Evolutionary conservation across 352 stramenopile genomes (phyloP), one percentile per base, ranked within the genome.

Genomic region (Pythium chondricola): DNA sequence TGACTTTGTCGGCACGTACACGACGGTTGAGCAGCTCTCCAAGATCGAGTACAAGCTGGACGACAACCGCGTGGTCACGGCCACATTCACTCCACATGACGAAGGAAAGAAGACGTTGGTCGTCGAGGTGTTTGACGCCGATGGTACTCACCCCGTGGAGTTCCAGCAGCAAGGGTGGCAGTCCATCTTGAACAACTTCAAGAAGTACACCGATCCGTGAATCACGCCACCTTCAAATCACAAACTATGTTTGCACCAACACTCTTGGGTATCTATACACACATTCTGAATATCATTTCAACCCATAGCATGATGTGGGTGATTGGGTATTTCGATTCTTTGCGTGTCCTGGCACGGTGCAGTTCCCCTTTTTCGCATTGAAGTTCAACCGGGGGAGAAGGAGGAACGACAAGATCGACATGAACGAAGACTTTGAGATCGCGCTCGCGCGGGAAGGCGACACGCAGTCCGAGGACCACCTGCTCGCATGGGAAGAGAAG

Each of bases 401-500:
- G 7, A 33, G 13, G 29, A 33, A 33, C 29, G 29, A 33, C 8
- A 33, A 33, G 29, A 33, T 13, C 8, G 13, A 8, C 11, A 60
- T 60, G 52, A 31, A 61, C 46, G 45, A 56, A 30, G 32, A 29
- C 16, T 61, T 56, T 39, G 53, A 61, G 16, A 20, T 52, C 13
- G 45, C 38, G n/a, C 39, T 56, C 7, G 53, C 53, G 8, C 17
- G 18, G 0, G 53, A 61, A 30, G 53, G 53, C 3, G 39, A 41
- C 1, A 29, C 14, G 17, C 30, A 17, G 5, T 17, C 5, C 1
- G 56, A 63, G 31, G 56, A 63, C 22, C 35, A 63, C 25, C 53
- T 42, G 56, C 18, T 58, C 37, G 56, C 37, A 20, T 63, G 56
- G 56, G 56, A 63, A 22, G 56, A 63, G 56, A 16, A 29, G 43